Evolutionary conservation across 805 yeast species (phyloP).

Genomic region (Metschnikowia similis): DNA sequence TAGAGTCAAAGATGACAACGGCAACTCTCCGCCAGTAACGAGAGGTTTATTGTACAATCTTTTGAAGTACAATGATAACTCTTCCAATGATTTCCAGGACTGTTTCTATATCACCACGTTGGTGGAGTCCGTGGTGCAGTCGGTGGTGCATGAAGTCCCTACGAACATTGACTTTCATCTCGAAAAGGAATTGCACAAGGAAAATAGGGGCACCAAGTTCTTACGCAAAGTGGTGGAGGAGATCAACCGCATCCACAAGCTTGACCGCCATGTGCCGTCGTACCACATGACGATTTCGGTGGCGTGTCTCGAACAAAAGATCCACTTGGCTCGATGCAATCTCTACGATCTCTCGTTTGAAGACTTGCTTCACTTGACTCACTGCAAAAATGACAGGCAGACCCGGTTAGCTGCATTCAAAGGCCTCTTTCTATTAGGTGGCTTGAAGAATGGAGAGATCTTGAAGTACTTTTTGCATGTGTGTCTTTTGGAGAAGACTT

Average conservation of each 20-base stretch:
- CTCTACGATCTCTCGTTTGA: slow-evolving; percentile 48
- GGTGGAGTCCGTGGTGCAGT: slow-evolving; percentile 47
- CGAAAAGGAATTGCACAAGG: slow-evolving; percentile 4
- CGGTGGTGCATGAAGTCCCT: slow-evolving; percentile 18
- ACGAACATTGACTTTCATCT: slow-evolving; percentile 11
- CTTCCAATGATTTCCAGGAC: slow-evolving; percentile 73
- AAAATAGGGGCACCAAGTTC: slow-evolving; percentile 16
- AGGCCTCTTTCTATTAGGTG: slow-evolving; percentile 71
- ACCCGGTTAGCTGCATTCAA: slow-evolving; percentile 66
- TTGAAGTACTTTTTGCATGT: slow-evolving; percentile 59
- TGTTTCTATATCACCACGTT: slow-evolving; percentile 58
- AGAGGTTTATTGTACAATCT: slow-evolving; percentile 63
- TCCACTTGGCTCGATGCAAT: slow-evolving; percentile 55
- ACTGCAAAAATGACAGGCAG: slow-evolving; percentile 41
- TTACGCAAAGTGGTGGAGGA: slow-evolving; percentile 47
- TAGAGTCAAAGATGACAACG: slow-evolving; percentile 55
- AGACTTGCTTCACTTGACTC: slow-evolving; percentile 53
- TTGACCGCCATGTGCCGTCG: slow-evolving; percentile 87
- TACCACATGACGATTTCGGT: slow-evolving; percentile 52
- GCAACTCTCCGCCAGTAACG: slow-evolving; percentile 54
- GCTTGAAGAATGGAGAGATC: slow-evolving; percentile 59
- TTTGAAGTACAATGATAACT: slow-evolving; percentile 79
- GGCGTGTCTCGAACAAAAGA: slow-evolving; percentile 55
- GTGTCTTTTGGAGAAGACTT: slow-evolving; percentile 46
- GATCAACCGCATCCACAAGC: slow-evolving; percentile 65